Evolutionary conservation across 305 asterid genomes (phyloP), one percentile per base, ranked within the genome.

Genomic region (Fraxinus greggii): DNA sequence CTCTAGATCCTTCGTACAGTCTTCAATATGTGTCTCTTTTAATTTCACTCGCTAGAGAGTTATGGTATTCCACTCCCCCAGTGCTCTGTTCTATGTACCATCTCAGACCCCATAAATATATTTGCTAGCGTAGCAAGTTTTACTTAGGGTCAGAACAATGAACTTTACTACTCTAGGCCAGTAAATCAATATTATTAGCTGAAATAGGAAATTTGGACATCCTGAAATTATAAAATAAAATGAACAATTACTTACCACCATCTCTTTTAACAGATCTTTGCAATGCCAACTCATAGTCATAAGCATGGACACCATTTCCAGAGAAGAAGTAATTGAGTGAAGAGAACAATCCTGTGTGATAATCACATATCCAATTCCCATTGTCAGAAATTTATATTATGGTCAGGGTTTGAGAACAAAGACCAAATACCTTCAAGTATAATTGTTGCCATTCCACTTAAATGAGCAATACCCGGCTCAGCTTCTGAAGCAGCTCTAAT

Each of bases 301-400:
- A 83, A 45, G 87, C 91, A 85, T 93, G 97, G 84, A 81, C 29
- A 72, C 98, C 95, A 83, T 92, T 86, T 85, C 83, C 93, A 82
- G 95, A 90, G 86, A 96, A 93, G 90, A 96, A 91, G 91, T 90
- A 93, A 88, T 32, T 88, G 85, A 96, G 92, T 24, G 99, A 88
- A 86, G 96, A 90, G 86, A 93, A 89, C 86, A 96, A 82, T 85
- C 99, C 99, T 96, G 92, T 61, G 76, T 54, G 80, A 82, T 72
- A 82, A 75, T 61, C 79, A 72, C 15, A 84, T 77, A 78, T 78
- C 88, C 84, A 80, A 69, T 70, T 85, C 51, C 72, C 72, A 84
- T 78, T 80, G 76, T 80, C 24, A 75, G 75, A 78, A 75, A 23
- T 29, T 75, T 54, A 36, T 69, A 29, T 81, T 79, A 84, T 75